A percentile compares a stretch with the other conserved stretches of the same genome.
Conservation (phyloP, 2,329 filamentous ascomycete genomes). For the Canariomyces notabilis region DNA sequence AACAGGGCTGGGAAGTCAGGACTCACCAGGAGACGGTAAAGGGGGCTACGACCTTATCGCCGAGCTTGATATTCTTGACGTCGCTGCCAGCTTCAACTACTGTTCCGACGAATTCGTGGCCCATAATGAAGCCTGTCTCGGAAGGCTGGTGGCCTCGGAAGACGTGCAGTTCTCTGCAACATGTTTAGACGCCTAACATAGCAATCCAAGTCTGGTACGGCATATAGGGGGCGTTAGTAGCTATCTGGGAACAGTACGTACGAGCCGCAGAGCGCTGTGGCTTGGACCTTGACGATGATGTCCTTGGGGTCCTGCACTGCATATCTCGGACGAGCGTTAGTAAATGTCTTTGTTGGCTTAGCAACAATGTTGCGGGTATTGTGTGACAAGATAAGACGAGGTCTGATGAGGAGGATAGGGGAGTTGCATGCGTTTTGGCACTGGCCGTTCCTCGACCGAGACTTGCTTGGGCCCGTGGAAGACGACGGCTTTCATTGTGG, state of each 20-base stretch:
- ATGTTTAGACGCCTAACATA: not conserved
- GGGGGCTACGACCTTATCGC: constrained; percentile 75
- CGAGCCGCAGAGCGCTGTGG: constrained; percentile 85
- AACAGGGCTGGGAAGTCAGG: not conserved
- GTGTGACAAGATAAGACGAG: too few species aligned
- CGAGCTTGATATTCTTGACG: constrained; percentile 64
- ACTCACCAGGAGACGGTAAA: constrained; percentile 75
- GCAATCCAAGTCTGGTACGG: not conserved
- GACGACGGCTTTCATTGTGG: constrained; percentile 81
- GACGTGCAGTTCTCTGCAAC: constrained; percentile 70
- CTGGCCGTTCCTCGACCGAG: constrained; percentile 70
- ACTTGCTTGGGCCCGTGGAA: constrained; percentile 76
- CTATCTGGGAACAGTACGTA: constrained; percentile 38
- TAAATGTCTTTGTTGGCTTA: constrained; percentile 7
- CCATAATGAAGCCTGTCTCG: constrained; percentile 60
- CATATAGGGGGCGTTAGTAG: constrained; percentile 1
- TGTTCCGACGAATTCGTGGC: constrained; percentile 81
- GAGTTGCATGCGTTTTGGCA: constrained; percentile 56
- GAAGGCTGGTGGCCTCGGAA: constrained; percentile 77
- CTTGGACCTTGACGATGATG: constrained; percentile 76
- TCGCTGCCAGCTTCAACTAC: constrained; percentile 62
- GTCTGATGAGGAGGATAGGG: not conserved
- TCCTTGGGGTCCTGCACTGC: constrained; percentile 64
- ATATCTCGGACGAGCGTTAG: constrained; percentile 8
- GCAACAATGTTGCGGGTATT: too few species aligned